phyloP scores from a whole-genome alignment of 331 rosid genomes.

The Ulmus americana region DNA sequence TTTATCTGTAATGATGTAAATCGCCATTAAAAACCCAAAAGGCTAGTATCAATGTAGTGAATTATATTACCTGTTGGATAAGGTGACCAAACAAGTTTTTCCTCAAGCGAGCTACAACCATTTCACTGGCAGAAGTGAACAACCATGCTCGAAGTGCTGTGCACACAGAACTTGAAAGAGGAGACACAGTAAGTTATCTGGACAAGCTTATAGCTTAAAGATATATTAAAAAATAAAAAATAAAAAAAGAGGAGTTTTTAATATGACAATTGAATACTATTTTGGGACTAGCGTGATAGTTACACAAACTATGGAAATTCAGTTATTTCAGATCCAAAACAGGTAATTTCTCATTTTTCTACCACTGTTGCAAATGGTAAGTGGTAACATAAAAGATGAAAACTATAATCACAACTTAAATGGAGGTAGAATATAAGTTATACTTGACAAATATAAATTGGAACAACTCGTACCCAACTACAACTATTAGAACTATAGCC shows the following conservation, averaged over 20 bases:
- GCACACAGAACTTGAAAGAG: conserved; percentile 57
- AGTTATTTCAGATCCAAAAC: too few relatives aligned
- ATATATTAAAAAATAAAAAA: not conserved
- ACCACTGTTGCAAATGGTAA: too few relatives aligned
- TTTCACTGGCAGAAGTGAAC: conserved; percentile 73
- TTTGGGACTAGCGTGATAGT: too few relatives aligned
- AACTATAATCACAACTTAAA: not conserved
- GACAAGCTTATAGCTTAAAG: not conserved
- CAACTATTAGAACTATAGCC: conserved; percentile 46
- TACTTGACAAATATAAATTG: not conserved
- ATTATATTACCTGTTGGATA: conserved; percentile 47
- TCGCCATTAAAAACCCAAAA: not conserved
- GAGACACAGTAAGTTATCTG: not conserved
- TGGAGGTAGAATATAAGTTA: not conserved
- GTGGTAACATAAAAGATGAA: not conserved
- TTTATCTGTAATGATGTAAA: not conserved
- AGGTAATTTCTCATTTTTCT: too few relatives aligned
- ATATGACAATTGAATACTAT: too few relatives aligned
- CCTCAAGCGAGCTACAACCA: conserved; percentile 71
- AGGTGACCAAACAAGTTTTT: conserved; percentile 67
- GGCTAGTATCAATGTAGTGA: not conserved
- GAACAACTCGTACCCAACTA: conserved; percentile 46
- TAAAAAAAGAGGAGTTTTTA: not conserved
- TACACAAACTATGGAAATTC: too few relatives aligned
- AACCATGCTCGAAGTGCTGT: conserved; percentile 71